Evolutionary conservation across 768 basidiomycete species (phyloP).

Genomic region (Leccinum incarnatum): DNA sequence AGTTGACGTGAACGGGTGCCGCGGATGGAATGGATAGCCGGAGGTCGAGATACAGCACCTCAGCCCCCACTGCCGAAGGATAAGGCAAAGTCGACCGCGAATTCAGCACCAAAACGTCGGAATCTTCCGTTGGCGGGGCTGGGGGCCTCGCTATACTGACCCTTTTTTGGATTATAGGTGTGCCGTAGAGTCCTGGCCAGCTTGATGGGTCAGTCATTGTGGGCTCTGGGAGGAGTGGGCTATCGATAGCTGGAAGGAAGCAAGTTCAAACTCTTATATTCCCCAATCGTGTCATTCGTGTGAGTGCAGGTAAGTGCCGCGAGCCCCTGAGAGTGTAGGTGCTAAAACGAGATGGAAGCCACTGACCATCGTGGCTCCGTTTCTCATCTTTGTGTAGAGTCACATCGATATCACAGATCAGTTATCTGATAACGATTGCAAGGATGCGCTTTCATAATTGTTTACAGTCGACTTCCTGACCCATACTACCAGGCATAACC

Average conservation of each 20-base stretch:
- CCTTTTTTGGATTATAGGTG: slow-evolving; percentile 9
- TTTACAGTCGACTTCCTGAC: background rate
- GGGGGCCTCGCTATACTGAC: slow-evolving; percentile 14
- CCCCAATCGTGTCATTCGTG: background rate
- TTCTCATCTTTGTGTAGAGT: background rate
- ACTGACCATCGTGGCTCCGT: background rate
- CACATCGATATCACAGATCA: background rate
- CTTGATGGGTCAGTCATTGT: background rate
- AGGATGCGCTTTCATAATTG: background rate
- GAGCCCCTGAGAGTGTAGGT: background rate
- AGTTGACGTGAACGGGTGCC: slow-evolving; percentile 1
- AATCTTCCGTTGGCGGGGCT: slow-evolving; percentile 15
- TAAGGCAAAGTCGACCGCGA: slow-evolving; percentile 13
- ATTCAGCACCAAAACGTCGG: slow-evolving; percentile 20
- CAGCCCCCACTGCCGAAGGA: background rate
- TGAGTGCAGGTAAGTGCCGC: background rate
- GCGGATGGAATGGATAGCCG: slow-evolving; percentile 8
- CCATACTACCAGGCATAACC: too few species aligned
- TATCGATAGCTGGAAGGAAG: background rate
- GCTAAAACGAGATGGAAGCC: background rate
- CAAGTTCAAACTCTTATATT: background rate
- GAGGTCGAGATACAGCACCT: slow-evolving; percentile 20
- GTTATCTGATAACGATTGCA: background rate
- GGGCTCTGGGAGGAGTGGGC: background rate
- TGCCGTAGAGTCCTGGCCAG: slow-evolving; percentile 8